A percentile compares a stretch with the other conserved stretches of the same genome.
Conservation (phyloP, 2,329 filamentous ascomycete species). For the Davidsoniella eucalypti region DNA sequence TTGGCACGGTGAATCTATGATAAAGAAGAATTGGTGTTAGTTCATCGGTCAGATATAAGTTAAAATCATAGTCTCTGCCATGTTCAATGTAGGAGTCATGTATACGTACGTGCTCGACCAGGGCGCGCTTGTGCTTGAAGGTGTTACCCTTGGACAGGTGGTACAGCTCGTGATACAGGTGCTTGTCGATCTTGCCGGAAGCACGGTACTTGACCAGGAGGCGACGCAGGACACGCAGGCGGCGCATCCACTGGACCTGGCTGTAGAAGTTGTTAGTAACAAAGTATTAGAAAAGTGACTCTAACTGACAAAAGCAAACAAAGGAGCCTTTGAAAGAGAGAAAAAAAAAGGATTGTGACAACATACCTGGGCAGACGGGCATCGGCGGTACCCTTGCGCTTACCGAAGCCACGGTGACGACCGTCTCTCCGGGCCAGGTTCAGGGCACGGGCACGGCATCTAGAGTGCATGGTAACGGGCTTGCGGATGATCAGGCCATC, state of each 20-base stretch:
- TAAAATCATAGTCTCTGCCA: not conserved
- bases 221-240: slow-evolving; percentile 96
- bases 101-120: slow-evolving; percentile 94
- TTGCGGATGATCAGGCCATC: slow-evolving; percentile 99
- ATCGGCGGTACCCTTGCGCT: slow-evolving; percentile 99
- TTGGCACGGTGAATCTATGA: slow-evolving; percentile 97
- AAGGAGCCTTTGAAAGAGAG: not conserved
- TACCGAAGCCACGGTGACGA: slow-evolving; percentile 98
- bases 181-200: slow-evolving; percentile 99
- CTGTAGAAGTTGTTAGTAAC: slow-evolving; percentile 28
- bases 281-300: not conserved
- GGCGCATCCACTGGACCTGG: slow-evolving; percentile 99
- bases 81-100: not conserved
- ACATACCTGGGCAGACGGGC: slow-evolving; percentile 96
- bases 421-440: slow-evolving; percentile 88
- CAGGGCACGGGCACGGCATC: slow-evolving; percentile 87
- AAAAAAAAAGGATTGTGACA: slow-evolving; percentile 6
- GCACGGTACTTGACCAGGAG: slow-evolving; percentile 99
- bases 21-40: not conserved
- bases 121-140: slow-evolving; percentile 99
- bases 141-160: slow-evolving; percentile 99
- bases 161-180: slow-evolving; percentile 99
- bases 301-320: no score
- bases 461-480: slow-evolving; percentile 99
- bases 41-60: not conserved